Evolutionary conservation across 495 filamentous ascomycete genomes (phyloP), one percentile per base, ranked within the genome.

Genomic region (Sporormia fimetaria): DNA sequence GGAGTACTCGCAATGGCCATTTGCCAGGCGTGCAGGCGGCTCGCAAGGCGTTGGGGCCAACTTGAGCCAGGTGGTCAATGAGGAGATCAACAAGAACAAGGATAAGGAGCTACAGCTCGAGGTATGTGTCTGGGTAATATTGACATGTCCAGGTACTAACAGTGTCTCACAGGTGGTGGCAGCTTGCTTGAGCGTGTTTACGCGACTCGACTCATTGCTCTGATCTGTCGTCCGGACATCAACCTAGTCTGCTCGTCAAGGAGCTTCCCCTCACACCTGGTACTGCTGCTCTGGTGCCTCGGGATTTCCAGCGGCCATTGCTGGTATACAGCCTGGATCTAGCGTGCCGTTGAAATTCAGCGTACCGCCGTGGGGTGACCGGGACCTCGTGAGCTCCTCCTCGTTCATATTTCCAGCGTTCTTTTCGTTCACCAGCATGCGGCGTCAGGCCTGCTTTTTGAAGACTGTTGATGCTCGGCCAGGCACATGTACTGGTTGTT

Each of bases 1-100:
- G 10, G 88, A 98, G 55, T 98, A 93, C 62, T 90, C 83, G 40
- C 92, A 98, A 66, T 96, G 78, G 78, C 90, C 90, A 3, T 98
- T 98, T 65, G 85, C 74, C 26, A 79, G 76, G 63, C 77, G 82
- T 56, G 64, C 84, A 3, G 78, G 78, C 21, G 77, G 75, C 26
- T 77, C 76, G 36, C 70, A 71, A 30, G 83, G 83, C 12, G 83
- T 94, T 41, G 90, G 87, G n/a, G 83, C 87, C 54, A 98, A 96
- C 61, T 57, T 96, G 56, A 81, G 81, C n/a, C 80, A 87, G 62
- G 81, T 83, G 21, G 78, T 94, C 47, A 68, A 73, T 40, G 87
- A 96, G 51, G 90, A 98, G 59, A 67, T 94, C 51, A 84, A 80
- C 54, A 78, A 71, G 47, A 71, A 67, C 47, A 87, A 83, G 64